Conservation (phyloP, 1,284 basidiomycete species). For the Moesziomyces sp. region DNA sequence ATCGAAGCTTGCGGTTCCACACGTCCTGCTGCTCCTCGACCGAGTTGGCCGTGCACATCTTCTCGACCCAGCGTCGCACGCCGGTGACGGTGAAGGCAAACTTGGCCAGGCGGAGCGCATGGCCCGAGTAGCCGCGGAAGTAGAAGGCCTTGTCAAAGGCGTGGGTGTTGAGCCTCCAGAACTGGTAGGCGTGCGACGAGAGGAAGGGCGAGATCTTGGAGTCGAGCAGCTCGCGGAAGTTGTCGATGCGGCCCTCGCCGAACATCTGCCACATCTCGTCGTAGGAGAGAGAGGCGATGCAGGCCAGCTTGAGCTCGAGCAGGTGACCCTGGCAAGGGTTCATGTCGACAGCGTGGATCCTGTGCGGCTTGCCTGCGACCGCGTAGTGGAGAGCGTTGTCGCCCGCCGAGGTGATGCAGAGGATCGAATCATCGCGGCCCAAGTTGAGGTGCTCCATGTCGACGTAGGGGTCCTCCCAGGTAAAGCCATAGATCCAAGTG, state of each 20-base stretch:
- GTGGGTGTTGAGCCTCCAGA: slow-evolving; percentile 78
- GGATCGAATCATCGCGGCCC: slow-evolving; percentile 75
- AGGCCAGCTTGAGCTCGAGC: slow-evolving; percentile 80
- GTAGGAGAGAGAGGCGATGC: slow-evolving; percentile 74
- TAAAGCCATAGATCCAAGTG: slow-evolving; percentile 78
- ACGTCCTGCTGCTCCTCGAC: slow-evolving; percentile 76
- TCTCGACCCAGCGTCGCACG: slow-evolving; percentile 73
- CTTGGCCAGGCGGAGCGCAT: slow-evolving; percentile 75
- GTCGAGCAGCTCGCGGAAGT: slow-evolving; percentile 77
- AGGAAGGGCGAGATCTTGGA: slow-evolving; percentile 77
- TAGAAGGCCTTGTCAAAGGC: slow-evolving; percentile 79
- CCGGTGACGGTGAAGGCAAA: slow-evolving; percentile 76
- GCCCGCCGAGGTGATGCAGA: slow-evolving; percentile 82
- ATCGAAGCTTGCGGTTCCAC: slow-evolving; percentile 75
- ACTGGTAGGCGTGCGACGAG: slow-evolving; percentile 80
- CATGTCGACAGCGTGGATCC: slow-evolving; percentile 80
- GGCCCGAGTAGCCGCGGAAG: slow-evolving; percentile 76
- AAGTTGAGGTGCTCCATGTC: slow-evolving; percentile 79
- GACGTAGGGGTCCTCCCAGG: slow-evolving; percentile 84
- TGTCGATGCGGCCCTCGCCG: slow-evolving; percentile 75
- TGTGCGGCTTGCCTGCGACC: slow-evolving; percentile 73
- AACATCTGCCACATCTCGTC: slow-evolving; percentile 80
- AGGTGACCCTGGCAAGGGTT: slow-evolving; percentile 78
- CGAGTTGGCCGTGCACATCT: slow-evolving; percentile 74
- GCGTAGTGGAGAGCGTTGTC: slow-evolving; percentile 86